Percentiles rank a stretch among this genome's conserved stretches.
Conservation (phyloP, 2,329 filamentous ascomycete genomes). For the Hawksworthiomyces lignivorus region DNA sequence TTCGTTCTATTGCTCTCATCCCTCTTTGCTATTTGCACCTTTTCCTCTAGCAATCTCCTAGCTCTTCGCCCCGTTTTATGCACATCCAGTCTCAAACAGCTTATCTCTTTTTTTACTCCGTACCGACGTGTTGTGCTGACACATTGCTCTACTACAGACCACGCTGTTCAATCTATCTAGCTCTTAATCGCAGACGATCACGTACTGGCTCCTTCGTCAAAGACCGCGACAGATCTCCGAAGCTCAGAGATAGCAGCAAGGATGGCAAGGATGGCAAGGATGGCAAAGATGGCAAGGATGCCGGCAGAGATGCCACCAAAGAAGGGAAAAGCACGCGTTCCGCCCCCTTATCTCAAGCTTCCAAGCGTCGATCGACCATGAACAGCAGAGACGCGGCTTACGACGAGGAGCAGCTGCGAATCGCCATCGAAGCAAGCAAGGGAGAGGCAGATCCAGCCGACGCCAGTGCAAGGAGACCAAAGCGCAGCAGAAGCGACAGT, state of each 20-base stretch:
- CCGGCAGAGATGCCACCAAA: conserved; percentile 1
- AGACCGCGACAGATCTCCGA: conserved; percentile 48
- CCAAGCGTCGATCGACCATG: conserved; percentile 91
- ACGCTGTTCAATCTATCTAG: conserved; percentile 59
- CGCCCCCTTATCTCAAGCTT: conserved; percentile 45
- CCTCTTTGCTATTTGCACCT: no score
- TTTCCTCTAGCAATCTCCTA: no score
- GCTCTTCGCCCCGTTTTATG: no score
- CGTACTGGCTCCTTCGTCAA: conserved; percentile 60
- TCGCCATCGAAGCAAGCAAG: conserved; percentile 93
- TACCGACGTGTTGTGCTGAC: conserved; percentile 26
- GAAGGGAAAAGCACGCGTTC: conserved; percentile 33
- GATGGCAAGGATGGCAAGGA: conserved; percentile 38
- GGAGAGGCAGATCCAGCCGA: conserved; percentile 56
- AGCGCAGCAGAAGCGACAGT: conserved; percentile 81
- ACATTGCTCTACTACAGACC: conserved; percentile 37
- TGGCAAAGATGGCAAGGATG: conserved; percentile 5
- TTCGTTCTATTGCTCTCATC: no score
- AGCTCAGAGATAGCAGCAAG: conserved; percentile 44
- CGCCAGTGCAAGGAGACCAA: conserved; percentile 54
- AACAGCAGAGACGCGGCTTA: conserved; percentile 93
- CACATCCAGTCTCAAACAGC: no score
- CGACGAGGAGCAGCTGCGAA: conserved; percentile 86
- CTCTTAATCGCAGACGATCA: conserved; percentile 49
- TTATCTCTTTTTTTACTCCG: not conserved